Conservation (phyloP, 164 flowering plant species). For the Vitis labrusca region DNA sequence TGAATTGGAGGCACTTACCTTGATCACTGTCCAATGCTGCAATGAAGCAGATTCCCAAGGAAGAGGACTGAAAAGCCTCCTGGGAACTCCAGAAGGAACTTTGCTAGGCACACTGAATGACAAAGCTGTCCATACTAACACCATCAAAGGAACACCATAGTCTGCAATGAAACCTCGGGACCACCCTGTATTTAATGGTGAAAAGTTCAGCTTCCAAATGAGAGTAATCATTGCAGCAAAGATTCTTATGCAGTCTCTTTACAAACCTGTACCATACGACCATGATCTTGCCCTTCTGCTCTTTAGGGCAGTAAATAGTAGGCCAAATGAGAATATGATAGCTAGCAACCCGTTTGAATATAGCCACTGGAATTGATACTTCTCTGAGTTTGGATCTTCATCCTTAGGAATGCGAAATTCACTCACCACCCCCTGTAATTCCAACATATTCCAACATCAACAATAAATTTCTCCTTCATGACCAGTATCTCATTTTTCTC, state of each 20-base stretch:
- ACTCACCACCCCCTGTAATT: conserved; percentile 45
- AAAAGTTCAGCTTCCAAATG: not conserved
- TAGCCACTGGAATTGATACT: conserved; percentile 44
- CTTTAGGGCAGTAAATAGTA: conserved; percentile 50
- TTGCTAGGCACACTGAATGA: conserved; percentile 17
- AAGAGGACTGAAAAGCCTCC: conserved; percentile 26
- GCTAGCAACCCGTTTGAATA: conserved; percentile 54
- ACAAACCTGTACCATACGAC: conserved; percentile 59
- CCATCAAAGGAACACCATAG: conserved; percentile 36
- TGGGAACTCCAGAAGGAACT: conserved; percentile 28
- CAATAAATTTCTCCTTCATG: too few relatives aligned
- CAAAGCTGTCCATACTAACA: conserved; percentile 26
- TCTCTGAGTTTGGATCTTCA: conserved; percentile 23
- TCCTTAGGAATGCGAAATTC: conserved; percentile 37
- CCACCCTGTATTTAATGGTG: conserved; percentile 18
- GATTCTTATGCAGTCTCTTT: not conserved
- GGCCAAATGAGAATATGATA: conserved; percentile 46
- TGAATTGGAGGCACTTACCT: conserved; percentile 17
- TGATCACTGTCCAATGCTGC: conserved; percentile 41
- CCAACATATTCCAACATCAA: not conserved
- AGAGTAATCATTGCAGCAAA: not conserved
- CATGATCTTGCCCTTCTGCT: conserved; percentile 65
- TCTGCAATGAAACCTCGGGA: conserved; percentile 29
- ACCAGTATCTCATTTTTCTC: not conserved
- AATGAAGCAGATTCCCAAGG: conserved; percentile 35